These are phyloP conservation scores for Cyclostephanos invisitatus DNA, from an alignment of 108 stramenopile species.

Conservation along the genomic window DNA sequence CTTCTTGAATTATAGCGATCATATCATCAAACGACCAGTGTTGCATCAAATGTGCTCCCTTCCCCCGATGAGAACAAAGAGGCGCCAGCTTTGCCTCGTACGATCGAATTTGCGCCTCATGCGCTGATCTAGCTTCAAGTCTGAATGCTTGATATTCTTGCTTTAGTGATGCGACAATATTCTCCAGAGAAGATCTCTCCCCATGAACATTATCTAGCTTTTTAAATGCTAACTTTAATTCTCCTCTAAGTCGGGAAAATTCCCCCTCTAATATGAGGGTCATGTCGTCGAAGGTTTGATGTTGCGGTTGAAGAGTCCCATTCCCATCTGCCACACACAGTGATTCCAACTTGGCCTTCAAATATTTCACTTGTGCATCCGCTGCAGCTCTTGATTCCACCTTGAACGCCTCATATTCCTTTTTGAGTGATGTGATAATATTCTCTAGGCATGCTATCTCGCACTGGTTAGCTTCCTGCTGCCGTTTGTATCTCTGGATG, in stretches of 20 bases:
- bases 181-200: slow-evolving; percentile 6
- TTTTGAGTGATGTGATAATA: slow-evolving; percentile 1
- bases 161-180: neutral
- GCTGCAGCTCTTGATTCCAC: slow-evolving; percentile 10
- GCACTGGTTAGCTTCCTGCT: slow-evolving; percentile 2
- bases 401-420: slow-evolving; percentile 11
- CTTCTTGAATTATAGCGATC: slow-evolving; percentile 13
- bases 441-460: slow-evolving; percentile 12
- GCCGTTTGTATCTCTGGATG: slow-evolving; percentile 8
- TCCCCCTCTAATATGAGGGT: slow-evolving; percentile 6
- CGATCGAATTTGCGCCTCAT: slow-evolving; percentile 2
- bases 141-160: slow-evolving; percentile 10
- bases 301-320: neutral
- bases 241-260: neutral
- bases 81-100: slow-evolving; percentile 13
- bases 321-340: neutral
- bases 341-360: slow-evolving; percentile 13
- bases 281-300: slow-evolving; percentile 12
- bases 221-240: neutral
- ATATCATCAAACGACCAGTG: slow-evolving; percentile 3
- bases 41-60: neutral
- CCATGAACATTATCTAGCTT: neutral
- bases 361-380: slow-evolving; percentile 10
- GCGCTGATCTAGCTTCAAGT: slow-evolving; percentile 7
- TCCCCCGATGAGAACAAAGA: neutral